Evolutionary conservation across 257 asterid genomes (phyloP).

Genomic region (Mitragyna speciosa): DNA sequence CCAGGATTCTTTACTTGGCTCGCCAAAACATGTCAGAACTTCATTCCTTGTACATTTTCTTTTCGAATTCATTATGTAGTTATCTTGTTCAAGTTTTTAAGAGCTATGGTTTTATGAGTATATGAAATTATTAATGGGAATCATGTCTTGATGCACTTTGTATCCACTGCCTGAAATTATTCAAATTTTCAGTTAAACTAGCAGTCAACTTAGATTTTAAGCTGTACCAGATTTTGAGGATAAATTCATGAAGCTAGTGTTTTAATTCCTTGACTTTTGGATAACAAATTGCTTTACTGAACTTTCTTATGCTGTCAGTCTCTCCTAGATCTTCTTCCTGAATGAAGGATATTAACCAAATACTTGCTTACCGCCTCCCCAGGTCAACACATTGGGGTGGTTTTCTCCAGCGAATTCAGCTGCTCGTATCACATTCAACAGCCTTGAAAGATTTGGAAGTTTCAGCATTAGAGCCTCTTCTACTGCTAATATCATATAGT

Average conservation of each 20-base stretch:
- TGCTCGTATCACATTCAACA: slow-evolving; percentile 64
- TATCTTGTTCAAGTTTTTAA: not conserved
- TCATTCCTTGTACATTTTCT: slow-evolving; percentile 30
- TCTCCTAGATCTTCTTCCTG: not conserved
- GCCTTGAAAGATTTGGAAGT: slow-evolving; percentile 57
- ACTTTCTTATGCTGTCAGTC: not conserved
- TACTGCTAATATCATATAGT: slow-evolving; percentile 47
- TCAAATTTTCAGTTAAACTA: not conserved
- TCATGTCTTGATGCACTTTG: not conserved
- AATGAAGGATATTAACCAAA: not conserved
- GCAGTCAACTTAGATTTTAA: not conserved
- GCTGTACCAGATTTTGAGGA: not conserved
- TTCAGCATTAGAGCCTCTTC: slow-evolving; percentile 43
- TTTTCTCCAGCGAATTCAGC: slow-evolving; percentile 57
- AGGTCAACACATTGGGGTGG: slow-evolving; percentile 70
- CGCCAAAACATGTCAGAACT: slow-evolving; percentile 90
- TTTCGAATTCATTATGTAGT: slow-evolving; percentile 11
- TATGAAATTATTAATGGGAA: not conserved
- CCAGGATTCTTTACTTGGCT: slow-evolving; percentile 88
- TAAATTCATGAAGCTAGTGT: not conserved
- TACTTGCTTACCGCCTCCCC: slow-evolving; percentile 25
- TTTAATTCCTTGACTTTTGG: not conserved
- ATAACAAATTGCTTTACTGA: not conserved
- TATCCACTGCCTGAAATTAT: not conserved
- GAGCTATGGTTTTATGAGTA: not conserved